phyloP scores from a whole-genome alignment of 1,284 basidiomycete species.

The Irpex lacteus region DNA sequence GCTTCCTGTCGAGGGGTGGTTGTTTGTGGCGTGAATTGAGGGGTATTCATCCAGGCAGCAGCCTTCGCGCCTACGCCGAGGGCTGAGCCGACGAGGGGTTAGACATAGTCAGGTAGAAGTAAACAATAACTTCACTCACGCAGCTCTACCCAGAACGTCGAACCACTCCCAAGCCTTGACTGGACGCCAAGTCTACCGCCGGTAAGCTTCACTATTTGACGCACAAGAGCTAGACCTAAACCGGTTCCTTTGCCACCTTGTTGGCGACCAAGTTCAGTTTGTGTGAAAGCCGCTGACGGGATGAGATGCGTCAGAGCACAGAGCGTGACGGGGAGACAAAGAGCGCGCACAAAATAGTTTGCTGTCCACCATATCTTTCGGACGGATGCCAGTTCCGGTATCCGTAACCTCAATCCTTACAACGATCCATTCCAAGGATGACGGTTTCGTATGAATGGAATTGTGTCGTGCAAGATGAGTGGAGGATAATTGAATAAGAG shows the following conservation, averaged over 20 bases:
- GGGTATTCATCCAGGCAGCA: neutral
- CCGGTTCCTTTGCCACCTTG: conserved; percentile 91
- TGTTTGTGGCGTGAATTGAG: neutral
- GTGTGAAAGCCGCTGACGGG: conserved; percentile 65
- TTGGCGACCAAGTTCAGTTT: conserved; percentile 77
- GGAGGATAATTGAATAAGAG: conserved; percentile 33
- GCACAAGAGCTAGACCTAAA: conserved; percentile 84
- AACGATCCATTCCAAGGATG: conserved; percentile 56
- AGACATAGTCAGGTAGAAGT: conserved; percentile 1
- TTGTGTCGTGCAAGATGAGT: conserved; percentile 52
- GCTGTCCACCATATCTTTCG: conserved; percentile 69
- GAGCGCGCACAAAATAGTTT: conserved; percentile 67
- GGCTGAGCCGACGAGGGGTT: conserved; percentile 21
- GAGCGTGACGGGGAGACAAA: neutral
- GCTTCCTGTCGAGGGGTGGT: neutral
- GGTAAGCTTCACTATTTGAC: conserved; percentile 84
- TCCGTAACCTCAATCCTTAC: conserved; percentile 82
- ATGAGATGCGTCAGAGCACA: neutral
- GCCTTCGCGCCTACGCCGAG: conserved; percentile 35
- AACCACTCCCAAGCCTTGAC: conserved; percentile 61
- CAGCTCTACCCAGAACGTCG: conserved; percentile 80
- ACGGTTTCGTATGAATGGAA: conserved; percentile 32
- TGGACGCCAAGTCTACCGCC: conserved; percentile 77
- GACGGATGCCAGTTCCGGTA: conserved; percentile 76
- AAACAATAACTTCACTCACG: conserved; percentile 35